Conservation (phyloP, 1,139 yeast genomes). For the Geotrichum carabidarum region DNA sequence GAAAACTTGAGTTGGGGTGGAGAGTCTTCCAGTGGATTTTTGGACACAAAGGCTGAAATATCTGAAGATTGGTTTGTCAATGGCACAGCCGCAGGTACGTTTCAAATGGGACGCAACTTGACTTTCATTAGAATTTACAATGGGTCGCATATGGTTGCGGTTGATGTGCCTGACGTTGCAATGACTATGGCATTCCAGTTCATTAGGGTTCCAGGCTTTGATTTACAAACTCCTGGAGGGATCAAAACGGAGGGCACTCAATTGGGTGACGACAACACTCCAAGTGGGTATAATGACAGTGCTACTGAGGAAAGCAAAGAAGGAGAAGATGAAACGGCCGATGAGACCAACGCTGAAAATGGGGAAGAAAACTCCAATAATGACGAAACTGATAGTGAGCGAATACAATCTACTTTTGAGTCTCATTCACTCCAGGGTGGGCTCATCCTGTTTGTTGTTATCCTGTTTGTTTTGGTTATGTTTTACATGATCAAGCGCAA, state of each 20-base stretch:
- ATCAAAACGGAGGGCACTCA: not conserved
- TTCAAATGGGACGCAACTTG: conserved; percentile 55
- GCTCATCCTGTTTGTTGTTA: not conserved
- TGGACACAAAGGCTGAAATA: conserved; percentile 20
- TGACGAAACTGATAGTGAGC: not conserved
- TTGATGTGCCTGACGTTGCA: conserved; percentile 65
- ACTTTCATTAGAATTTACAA: conserved; percentile 70
- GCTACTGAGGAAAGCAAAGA: not conserved
- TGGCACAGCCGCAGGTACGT: conserved; percentile 32
- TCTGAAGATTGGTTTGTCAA: conserved; percentile 31
- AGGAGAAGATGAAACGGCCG: not conserved
- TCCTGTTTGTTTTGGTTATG: not conserved
- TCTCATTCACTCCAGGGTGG: not conserved
- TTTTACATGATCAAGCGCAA: not conserved
- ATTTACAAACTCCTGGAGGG: not conserved
- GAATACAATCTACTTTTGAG: not conserved
- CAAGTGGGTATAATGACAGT: not conserved
- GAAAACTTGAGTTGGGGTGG: conserved; percentile 65
- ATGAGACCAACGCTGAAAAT: not conserved
- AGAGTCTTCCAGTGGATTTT: conserved; percentile 31
- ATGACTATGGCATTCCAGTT: conserved; percentile 49
- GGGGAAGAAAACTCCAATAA: not conserved
- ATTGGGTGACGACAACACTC: not conserved
- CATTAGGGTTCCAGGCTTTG: conserved; percentile 15
- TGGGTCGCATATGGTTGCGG: conserved; percentile 94